A percentile compares a stretch with the other conserved stretches of the same genome.
These are phyloP conservation scores for Cryphonectria parasitica DNA, from an alignment of 2,329 filamentous ascomycete species.

Conservation along the genomic window DNA sequence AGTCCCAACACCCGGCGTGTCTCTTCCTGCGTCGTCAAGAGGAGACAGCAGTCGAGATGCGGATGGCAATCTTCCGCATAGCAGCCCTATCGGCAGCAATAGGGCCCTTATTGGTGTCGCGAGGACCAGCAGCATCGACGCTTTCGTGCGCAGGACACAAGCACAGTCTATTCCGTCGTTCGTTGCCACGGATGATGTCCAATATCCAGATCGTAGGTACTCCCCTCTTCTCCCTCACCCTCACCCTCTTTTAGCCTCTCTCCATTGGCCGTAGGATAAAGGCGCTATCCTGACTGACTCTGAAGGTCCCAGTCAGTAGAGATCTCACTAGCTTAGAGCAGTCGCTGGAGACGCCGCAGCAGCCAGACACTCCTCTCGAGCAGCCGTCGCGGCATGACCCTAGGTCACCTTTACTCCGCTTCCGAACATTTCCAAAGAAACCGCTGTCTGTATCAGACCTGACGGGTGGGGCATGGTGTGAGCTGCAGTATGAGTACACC, in stretches of 20 bases:
- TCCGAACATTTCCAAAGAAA: constrained; percentile 76
- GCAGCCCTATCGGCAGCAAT: constrained; percentile 17
- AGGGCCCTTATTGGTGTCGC: constrained; percentile 28
- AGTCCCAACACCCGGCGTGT: not conserved
- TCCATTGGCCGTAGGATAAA: not conserved
- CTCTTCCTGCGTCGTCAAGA: not conserved
- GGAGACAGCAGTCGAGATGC: constrained; percentile 16
- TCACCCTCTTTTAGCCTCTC: no score
- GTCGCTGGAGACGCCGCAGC: constrained; percentile 9
- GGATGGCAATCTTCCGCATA: constrained; percentile 4
- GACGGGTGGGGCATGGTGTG: constrained; percentile 90
- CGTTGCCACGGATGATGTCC: constrained; percentile 37
- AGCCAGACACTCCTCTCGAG: constrained; percentile 32
- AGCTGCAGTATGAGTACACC: constrained; percentile 90
- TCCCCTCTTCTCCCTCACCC: not conserved
- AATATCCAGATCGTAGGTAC: constrained; percentile 60
- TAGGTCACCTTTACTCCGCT: constrained; percentile 71
- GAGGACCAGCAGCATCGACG: constrained; percentile 25
- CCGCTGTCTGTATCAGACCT: constrained; percentile 87
- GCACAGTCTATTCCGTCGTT: constrained; percentile 22
- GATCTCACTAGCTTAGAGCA: constrained; percentile 39
- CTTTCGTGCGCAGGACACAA: constrained; percentile 20
- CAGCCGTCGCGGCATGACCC: constrained; percentile 35
- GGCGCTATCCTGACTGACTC: constrained; percentile 61
- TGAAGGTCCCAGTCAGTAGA: constrained; percentile 66